Percentiles rank a stretch among this genome's conserved stretches.
Conservation (phyloP, 208 protist genomes). For the Porcisia hertigi region DNA sequence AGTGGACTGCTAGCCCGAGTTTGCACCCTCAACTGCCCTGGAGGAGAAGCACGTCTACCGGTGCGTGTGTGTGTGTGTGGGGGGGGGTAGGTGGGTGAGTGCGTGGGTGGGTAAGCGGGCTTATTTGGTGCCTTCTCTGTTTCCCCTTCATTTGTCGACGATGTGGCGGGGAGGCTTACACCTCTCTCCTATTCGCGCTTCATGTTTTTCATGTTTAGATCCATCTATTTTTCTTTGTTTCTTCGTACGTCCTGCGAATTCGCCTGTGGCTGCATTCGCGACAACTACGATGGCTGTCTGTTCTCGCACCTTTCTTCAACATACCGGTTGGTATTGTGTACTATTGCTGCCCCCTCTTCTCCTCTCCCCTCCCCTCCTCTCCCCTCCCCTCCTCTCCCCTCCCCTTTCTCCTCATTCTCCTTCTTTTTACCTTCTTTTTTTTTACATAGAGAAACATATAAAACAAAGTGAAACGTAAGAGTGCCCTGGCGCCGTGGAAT, state of each 20-base stretch:
- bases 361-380: constrained; percentile 1
- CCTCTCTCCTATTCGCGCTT: neutral
- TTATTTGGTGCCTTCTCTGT: neutral
- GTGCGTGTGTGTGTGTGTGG: constrained; percentile 6
- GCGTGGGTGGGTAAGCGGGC: neutral
- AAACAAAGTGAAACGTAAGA: neutral
- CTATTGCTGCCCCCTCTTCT: constrained; percentile 7
- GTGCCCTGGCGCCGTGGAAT: neutral
- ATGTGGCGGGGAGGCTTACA: constrained; percentile 1
- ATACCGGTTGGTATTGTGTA: neutral
- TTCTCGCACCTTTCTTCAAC: neutral
- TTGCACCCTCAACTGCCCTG: neutral
- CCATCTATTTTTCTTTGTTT: neutral
- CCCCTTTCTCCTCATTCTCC: too few species aligned
- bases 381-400: neutral
- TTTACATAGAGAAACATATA: constrained; percentile 13
- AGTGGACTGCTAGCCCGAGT: neutral
- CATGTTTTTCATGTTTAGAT: constrained; percentile 4
- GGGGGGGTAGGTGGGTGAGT: neutral
- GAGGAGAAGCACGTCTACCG: neutral
- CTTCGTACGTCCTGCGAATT: neutral
- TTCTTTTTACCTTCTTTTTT: constrained; percentile 10
- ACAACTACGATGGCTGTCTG: constrained; percentile 1
- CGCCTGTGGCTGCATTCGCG: neutral
- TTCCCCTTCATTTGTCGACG: constrained; percentile 12